These are phyloP conservation scores for Picea sitchensis DNA, from an alignment of 75 land plant genomes.

Conservation along the genomic window DNA sequence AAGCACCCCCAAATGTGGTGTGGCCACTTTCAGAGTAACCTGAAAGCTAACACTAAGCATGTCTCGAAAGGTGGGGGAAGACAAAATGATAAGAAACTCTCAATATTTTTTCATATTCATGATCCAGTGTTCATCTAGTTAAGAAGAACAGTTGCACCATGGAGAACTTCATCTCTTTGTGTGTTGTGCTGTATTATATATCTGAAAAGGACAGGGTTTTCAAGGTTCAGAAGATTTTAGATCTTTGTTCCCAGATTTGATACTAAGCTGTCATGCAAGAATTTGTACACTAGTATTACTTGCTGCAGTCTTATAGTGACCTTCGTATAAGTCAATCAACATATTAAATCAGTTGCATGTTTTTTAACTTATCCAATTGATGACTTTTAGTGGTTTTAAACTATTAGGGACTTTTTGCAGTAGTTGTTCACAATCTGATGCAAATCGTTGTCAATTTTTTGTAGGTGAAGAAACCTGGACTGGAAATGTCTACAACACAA, in stretches of 20 bases:
- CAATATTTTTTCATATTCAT: not conserved
- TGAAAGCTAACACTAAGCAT: not conserved
- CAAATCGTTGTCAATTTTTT: not conserved
- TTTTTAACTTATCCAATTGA: not conserved
- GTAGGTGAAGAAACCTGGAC: conserved; percentile 94
- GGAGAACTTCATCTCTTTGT: not conserved
- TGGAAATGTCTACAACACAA: conserved; percentile 87
- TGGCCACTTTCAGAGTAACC: too few species aligned
- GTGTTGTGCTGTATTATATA: not conserved
- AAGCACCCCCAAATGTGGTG: too few species aligned
- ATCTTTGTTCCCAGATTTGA: not conserved
- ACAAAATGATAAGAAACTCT: not conserved
- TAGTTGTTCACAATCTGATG: not conserved
- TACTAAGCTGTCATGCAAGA: not conserved
- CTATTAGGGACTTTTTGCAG: not conserved
- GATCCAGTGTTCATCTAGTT: not conserved
- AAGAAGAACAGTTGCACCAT: not conserved
- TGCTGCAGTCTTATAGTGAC: not conserved
- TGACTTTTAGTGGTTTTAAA: not conserved
- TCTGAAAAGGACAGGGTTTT: not conserved
- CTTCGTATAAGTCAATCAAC: not conserved
- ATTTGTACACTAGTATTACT: not conserved
- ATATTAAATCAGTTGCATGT: not conserved
- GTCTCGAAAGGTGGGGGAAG: not conserved
- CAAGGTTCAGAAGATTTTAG: not conserved